A percentile compares a stretch with the other conserved stretches of the same genome.
These are phyloP conservation scores for Colletotrichum magnum DNA, from an alignment of 2,329 filamentous ascomycete genomes.

Conservation along the genomic window DNA sequence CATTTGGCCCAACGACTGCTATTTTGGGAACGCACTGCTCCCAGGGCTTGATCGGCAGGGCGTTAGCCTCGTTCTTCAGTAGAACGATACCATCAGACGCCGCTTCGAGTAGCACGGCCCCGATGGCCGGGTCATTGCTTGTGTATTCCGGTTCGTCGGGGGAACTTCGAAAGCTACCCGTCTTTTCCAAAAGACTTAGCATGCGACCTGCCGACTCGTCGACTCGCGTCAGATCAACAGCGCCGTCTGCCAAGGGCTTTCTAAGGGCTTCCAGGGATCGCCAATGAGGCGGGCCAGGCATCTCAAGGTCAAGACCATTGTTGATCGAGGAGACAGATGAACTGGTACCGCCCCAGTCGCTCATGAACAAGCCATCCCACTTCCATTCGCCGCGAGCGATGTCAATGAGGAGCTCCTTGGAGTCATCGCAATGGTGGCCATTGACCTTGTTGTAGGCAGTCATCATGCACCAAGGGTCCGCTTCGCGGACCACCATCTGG, in stretches of 20 bases:
- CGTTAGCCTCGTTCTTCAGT: constrained; percentile 76
- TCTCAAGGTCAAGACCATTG: constrained; percentile 55
- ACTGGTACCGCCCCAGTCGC: constrained; percentile 55
- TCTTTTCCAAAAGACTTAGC: constrained; percentile 69
- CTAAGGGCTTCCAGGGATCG: too few relatives aligned
- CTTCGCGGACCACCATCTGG: constrained; percentile 52
- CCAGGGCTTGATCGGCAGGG: constrained; percentile 72
- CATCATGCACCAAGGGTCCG: constrained; percentile 53
- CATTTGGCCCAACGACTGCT: constrained; percentile 5
- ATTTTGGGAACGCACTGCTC: constrained; percentile 53
- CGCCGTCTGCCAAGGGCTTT: constrained; percentile 46
- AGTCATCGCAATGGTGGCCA: constrained; percentile 39
- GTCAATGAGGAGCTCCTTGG: constrained; percentile 32
- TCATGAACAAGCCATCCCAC: constrained; percentile 56
- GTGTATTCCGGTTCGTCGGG: constrained; percentile 57
- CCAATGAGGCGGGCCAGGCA: constrained; percentile 62
- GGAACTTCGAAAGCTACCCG: constrained; percentile 67
- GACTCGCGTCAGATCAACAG: constrained; percentile 46
- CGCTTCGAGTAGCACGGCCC: constrained; percentile 73
- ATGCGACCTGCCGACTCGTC: constrained; percentile 70
- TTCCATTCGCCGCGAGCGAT: constrained; percentile 61
- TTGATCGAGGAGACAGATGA: constrained; percentile 44
- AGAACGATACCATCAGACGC: constrained; percentile 80
- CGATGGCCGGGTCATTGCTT: constrained; percentile 2
- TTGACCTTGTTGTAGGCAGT: constrained; percentile 57